Percentiles rank a stretch among this genome's conserved stretches.
Conservation (phyloP, 192 early-diverging fungal genomes). For the Cladochytrium replicatum region DNA sequence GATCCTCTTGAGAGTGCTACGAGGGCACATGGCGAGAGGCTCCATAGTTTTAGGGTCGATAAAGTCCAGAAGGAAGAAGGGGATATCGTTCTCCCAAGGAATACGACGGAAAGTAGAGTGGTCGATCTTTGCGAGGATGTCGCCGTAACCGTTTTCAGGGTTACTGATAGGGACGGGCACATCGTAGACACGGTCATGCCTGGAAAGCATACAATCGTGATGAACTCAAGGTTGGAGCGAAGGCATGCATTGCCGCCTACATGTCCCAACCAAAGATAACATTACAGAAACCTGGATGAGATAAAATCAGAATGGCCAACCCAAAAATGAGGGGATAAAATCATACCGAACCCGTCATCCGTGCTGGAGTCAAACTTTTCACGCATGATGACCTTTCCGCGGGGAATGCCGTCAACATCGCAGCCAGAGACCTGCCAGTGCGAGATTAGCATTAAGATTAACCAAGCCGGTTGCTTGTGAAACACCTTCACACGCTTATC, state of each 20-base stretch:
- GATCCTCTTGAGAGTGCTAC: conserved; percentile 41
- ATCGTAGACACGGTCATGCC: conserved; percentile 56
- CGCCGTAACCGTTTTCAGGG: conserved; percentile 36
- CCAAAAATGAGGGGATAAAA: neutral
- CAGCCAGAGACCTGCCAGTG: conserved; percentile 50
- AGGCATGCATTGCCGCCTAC: too few relatives aligned
- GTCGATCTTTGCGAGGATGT: conserved; percentile 60
- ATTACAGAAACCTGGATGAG: conserved; percentile 54
- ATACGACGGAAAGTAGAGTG: conserved; percentile 51
- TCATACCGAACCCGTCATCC: conserved; percentile 59
- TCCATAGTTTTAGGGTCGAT: conserved; percentile 42
- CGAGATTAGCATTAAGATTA: too few relatives aligned
- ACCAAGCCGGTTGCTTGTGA: too few relatives aligned
- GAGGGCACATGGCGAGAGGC: conserved; percentile 54
- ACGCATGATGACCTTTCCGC: conserved; percentile 59
- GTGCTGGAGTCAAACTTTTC: conserved; percentile 54
- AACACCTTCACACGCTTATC: too few relatives aligned
- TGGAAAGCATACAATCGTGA: too few relatives aligned
- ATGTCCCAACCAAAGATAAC: conserved; percentile 77
- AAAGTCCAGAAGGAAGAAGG: conserved; percentile 64
- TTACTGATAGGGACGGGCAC: neutral
- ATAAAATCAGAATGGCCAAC: neutral
- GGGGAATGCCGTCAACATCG: conserved; percentile 62
- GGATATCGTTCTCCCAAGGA: conserved; percentile 64
- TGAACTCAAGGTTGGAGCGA: too few relatives aligned